These are phyloP conservation scores for Epichloe gansuensis DNA, from an alignment of 2,329 filamentous ascomycete species.

Conservation along the genomic window DNA sequence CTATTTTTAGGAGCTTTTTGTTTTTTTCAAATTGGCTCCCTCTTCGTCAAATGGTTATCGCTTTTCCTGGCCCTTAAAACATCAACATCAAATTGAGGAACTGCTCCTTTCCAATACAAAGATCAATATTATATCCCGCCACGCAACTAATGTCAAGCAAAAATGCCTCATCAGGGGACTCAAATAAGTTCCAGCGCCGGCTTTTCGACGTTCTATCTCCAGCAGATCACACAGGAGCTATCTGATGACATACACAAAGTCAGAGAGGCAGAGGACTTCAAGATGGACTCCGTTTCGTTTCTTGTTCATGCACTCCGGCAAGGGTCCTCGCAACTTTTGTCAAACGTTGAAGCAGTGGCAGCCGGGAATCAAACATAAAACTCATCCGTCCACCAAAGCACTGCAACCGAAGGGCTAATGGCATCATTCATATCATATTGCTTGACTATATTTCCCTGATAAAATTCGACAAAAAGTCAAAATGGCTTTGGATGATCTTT, in stretches of 20 bases:
- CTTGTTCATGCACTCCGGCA: constrained; percentile 58
- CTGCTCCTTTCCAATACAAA: not conserved
- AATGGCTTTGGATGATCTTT: no score
- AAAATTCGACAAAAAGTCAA: no score
- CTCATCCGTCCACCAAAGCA: no score
- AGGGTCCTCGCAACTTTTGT: constrained; percentile 47
- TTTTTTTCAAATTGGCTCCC: no score
- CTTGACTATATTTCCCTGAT: no score
- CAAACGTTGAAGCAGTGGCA: not conserved
- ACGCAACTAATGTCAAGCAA: not conserved
- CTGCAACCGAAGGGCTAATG: no score
- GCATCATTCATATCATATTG: no score
- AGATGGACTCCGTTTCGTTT: constrained; percentile 48
- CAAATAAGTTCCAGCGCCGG: constrained; percentile 14
- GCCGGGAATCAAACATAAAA: constrained; percentile 25
- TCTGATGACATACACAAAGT: constrained; percentile 63
- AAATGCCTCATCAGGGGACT: not conserved
- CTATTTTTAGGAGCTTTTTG: no score
- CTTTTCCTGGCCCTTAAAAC: no score
- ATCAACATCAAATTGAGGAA: no score
- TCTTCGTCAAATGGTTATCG: no score
- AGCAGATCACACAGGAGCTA: constrained; percentile 56
- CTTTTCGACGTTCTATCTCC: constrained; percentile 58
- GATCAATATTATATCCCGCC: not conserved
- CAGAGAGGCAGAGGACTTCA: constrained; percentile 58